Base-by-base conservation (phyloP, 768 basidiomycete species). In the Lentinula edodes region DNA sequence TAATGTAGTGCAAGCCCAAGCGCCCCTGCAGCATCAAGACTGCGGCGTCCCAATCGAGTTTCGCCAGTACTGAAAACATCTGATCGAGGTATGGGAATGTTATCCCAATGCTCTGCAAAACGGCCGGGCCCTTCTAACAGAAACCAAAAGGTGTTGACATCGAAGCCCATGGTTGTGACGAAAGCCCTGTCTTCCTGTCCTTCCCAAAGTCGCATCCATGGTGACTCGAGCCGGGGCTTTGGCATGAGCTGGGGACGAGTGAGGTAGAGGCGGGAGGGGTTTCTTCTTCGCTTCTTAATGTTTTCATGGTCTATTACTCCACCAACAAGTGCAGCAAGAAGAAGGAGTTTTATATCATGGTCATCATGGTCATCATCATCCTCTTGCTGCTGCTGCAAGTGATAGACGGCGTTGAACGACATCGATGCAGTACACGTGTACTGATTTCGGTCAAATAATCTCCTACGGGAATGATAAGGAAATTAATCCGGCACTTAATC, bases 1-100 rank as follows among this genome's bases (percentile, higher is more conserved):
- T 72, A 79, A 56, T 82, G 78, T 0, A 81, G 71, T 0, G 71
- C 59, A 0, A 81, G 73, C 1, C 79, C 77, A 1, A 82, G 69
- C 0, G 71, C 79, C 2, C 80, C 77, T 28, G 70, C 70, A 28
- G 74, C 78, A 72, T 77, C 71, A 2, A 80, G 68, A 0, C 77
- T 80, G 0, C 70, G 67, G 0, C 63, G 10, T 0, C 61, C 62
- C 8, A 64, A 65, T 4, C 73, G 64, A n/a, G 80, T 73, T 7
- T 20, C 28, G 15, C 42, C 42, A 13, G 6, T 2, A n/a, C 6
- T 6, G 13, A 6, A 43, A n/a, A 52, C 51, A 18, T 52, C 51
- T 2, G 8, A 13, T 52, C 51, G 12, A 6, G 51, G 23, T 20
- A 52, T 52, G 5, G 51, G 35, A 6, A 13, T 52, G 16, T 15